A percentile compares a stretch with the other conserved stretches of the same genome.
Conservation (phyloP, 163 green algal genomes). For the Scenedesmus sp. region DNA sequence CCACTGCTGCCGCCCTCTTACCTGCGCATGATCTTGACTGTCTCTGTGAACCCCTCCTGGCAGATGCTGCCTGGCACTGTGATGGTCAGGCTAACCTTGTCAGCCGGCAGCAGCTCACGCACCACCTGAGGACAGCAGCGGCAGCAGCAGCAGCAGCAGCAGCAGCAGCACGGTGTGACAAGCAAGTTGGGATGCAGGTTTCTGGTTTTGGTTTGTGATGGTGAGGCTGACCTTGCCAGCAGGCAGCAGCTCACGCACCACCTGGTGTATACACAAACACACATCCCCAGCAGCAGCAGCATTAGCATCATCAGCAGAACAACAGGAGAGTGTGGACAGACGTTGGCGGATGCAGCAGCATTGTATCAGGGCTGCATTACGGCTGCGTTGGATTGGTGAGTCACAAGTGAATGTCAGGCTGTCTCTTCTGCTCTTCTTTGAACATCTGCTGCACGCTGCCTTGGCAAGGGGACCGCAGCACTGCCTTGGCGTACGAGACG, state of each 20-base stretch:
- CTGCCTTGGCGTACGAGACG: too few relatives aligned
- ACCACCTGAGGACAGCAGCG: conserved; percentile 21
- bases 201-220: background rate
- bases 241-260: conserved; percentile 29
- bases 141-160: background rate
- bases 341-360: too few relatives aligned
- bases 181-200: too few relatives aligned
- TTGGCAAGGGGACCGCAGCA: too few relatives aligned
- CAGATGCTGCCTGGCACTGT: conserved; percentile 41
- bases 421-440: too few relatives aligned
- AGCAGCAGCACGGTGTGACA: background rate
- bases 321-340: too few relatives aligned
- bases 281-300: too few relatives aligned
- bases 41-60: conserved; percentile 40
- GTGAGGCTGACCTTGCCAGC: background rate
- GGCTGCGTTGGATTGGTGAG: too few relatives aligned
- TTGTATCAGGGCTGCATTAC: too few relatives aligned
- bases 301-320: too few relatives aligned
- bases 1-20: background rate
- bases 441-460: too few relatives aligned
- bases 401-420: too few relatives aligned
- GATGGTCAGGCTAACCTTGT: conserved; percentile 44
- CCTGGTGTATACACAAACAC: background rate
- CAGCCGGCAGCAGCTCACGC: conserved; percentile 20
- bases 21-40: conserved; percentile 49